Evolutionary conservation across 169 alveolate species (phyloP), one percentile per base, ranked within the genome.

Genomic region (Plasmodium knowlesi): DNA sequence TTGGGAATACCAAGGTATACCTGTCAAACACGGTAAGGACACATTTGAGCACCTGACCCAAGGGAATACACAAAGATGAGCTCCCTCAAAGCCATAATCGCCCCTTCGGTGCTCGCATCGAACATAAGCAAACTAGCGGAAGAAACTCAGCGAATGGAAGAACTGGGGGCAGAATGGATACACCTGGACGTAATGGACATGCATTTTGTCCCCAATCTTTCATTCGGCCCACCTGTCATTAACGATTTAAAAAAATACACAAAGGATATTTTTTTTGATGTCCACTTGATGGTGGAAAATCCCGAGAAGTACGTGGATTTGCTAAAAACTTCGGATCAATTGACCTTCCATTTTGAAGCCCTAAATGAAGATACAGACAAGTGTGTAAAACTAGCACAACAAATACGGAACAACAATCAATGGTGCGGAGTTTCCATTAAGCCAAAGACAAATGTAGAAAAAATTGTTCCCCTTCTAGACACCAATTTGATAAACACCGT

Each of bases 191-290:
- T 89, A 8, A 89, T 89, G 94, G 94, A 89, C 50, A 89, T 89
- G 94, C 98, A 97, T 73, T 97, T 97, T 84, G 98, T 97, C 53
- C 99, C 99, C 10, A 98, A 98, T 81, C 80, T 98, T 3, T 92
- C 98, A 12, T 93, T 97, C 91, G 99, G 99, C 12, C 96, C 97
- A 37, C 97, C 98, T 6, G 97, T 98, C 6, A 93, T 98, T 37
- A 84, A 96, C 71, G 82, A 96, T 71, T 94, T 98, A 76, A 95
- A 95, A 76, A 96, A 96, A 71, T 84, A 73, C 61, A 57, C 93
- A 28, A 85, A 96, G 9, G 57, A 92, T n/a, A 96, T 95, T 14
- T 97, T 96, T 61, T 96, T 98, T 43, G 99, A 98, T 88, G 96
- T 96, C 32, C 99, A 98, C 92, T 85, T 96, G 78, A 98, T 97